These are phyloP conservation scores for Lachancea quebecensis DNA, from an alignment of 805 yeast genomes.

Conservation along the genomic window DNA sequence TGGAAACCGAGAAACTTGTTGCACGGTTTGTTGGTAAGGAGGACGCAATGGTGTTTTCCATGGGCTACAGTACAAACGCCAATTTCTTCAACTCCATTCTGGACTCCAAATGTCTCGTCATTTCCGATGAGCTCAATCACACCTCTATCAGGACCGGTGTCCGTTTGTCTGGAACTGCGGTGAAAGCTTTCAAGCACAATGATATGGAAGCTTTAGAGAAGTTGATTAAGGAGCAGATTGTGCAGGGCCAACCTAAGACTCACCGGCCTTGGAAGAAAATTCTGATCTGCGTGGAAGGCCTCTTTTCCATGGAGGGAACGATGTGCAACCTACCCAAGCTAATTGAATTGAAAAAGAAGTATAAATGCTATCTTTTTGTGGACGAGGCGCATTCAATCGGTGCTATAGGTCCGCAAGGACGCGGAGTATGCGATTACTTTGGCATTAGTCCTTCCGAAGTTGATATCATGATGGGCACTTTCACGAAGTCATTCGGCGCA, in stretches of 20 bases:
- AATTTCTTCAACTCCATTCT: constrained; percentile 75
- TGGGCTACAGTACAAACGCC: constrained; percentile 97
- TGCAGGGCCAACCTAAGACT: constrained; percentile 90
- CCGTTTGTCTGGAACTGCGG: constrained; percentile 86
- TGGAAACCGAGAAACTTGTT: constrained; percentile 63
- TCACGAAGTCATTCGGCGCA: constrained; percentile 97
- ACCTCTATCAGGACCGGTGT: constrained; percentile 95
- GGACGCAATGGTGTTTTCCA: constrained; percentile 76
- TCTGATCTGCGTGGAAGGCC: constrained; percentile 82
- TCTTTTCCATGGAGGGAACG: constrained; percentile 91
- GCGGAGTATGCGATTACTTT: constrained; percentile 93
- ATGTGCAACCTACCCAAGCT: constrained; percentile 73
- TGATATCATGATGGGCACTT: constrained; percentile 94
- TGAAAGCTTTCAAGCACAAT: constrained; percentile 86
- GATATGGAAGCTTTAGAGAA: constrained; percentile 77
- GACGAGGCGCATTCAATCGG: constrained; percentile 99
- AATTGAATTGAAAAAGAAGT: constrained; percentile 68
- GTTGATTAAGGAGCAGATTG: constrained; percentile 72
- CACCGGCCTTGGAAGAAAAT: constrained; percentile 95
- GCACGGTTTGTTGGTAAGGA: constrained; percentile 90
- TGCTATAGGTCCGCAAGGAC: constrained; percentile 92
- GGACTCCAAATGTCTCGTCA: constrained; percentile 81
- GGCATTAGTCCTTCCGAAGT: constrained; percentile 67
- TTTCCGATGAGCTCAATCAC: constrained; percentile 92
- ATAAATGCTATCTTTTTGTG: constrained; percentile 82